Evolutionary conservation across 305 asterid genomes (phyloP).

Genomic region (Solanum hybrid): DNA sequence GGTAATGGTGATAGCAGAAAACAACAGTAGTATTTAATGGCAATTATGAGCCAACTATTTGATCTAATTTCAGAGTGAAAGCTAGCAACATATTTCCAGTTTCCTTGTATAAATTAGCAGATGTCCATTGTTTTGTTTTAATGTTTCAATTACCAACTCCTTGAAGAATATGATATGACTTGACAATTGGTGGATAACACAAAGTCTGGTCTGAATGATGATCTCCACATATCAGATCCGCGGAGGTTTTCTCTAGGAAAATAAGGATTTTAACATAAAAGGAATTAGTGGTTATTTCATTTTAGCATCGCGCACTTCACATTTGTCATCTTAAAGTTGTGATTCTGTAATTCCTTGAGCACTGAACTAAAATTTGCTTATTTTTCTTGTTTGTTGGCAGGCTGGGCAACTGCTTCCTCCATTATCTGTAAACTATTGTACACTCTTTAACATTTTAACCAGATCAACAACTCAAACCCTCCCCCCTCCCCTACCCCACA

Average conservation of each 20-base stretch:
- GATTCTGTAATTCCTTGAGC: not conserved
- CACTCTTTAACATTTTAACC: not conserved
- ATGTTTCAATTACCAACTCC: not conserved
- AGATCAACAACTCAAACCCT: not conserved
- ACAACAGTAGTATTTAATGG: not conserved
- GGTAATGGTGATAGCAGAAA: not conserved
- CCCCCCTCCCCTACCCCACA: not conserved
- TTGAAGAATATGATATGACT: not conserved
- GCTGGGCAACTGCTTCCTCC: not conserved
- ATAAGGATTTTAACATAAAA: not conserved
- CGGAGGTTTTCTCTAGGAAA: not conserved
- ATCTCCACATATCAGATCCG: not conserved
- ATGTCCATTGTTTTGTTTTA: not conserved
- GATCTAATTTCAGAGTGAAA: not conserved
- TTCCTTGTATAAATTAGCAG: not conserved
- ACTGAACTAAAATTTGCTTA: not conserved
- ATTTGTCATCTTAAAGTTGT: not conserved
- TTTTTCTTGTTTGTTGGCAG: not conserved
- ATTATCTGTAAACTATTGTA: not conserved
- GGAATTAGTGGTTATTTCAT: not conserved
- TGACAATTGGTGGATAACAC: not conserved
- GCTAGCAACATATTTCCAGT: not conserved
- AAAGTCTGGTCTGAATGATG: not conserved
- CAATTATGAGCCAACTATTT: not conserved
- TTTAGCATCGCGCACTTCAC: not conserved